phyloP scores from a whole-genome alignment of 2,329 filamentous ascomycete genomes.

The Scedosporium aurantiacum region DNA sequence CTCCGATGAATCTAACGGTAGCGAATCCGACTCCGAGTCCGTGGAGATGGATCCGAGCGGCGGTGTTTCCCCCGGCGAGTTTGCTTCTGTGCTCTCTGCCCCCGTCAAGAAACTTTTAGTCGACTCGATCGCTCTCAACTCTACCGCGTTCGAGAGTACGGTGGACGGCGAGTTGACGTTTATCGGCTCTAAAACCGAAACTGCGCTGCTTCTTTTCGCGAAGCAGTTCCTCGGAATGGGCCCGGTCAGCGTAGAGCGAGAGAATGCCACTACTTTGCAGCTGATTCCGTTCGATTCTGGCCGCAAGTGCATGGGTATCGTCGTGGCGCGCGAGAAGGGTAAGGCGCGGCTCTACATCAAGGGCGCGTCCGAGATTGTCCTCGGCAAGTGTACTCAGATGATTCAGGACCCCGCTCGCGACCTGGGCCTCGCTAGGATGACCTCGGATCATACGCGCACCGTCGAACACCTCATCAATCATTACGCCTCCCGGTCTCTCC shows the following conservation, averaged over 20 bases:
- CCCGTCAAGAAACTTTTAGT: slow-evolving; percentile 42
- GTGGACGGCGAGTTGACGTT: slow-evolving; percentile 56
- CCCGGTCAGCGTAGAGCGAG: slow-evolving; percentile 51
- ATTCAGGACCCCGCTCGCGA: slow-evolving; percentile 37
- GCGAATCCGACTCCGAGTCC: slow-evolving; percentile 12
- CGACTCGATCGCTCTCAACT: slow-evolving; percentile 54
- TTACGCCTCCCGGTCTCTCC: slow-evolving; percentile 69
- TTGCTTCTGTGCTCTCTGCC: slow-evolving; percentile 32
- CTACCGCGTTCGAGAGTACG: slow-evolving; percentile 66
- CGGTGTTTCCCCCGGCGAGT: slow-evolving; percentile 33
- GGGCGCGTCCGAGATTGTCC: slow-evolving; percentile 54
- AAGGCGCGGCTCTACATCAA: slow-evolving; percentile 48
- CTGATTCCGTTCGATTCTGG: slow-evolving; percentile 66
- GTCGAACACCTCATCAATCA: slow-evolving; percentile 59
- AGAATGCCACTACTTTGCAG: slow-evolving; percentile 48
- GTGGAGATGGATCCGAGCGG: slow-evolving; percentile 17
- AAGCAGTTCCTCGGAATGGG: slow-evolving; percentile 57
- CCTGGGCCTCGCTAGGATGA: slow-evolving; percentile 30
- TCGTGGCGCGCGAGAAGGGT: slow-evolving; percentile 39
- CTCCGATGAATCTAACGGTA: slow-evolving; percentile 15
- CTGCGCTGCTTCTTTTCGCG: slow-evolving; percentile 60
- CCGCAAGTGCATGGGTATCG: slow-evolving; percentile 60
- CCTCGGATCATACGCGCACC: slow-evolving; percentile 40
- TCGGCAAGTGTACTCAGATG: slow-evolving; percentile 42
- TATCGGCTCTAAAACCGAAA: slow-evolving; percentile 70